Conservation (phyloP, 2,329 filamentous ascomycete genomes). For the Pseudogymnoascus sp. region DNA sequence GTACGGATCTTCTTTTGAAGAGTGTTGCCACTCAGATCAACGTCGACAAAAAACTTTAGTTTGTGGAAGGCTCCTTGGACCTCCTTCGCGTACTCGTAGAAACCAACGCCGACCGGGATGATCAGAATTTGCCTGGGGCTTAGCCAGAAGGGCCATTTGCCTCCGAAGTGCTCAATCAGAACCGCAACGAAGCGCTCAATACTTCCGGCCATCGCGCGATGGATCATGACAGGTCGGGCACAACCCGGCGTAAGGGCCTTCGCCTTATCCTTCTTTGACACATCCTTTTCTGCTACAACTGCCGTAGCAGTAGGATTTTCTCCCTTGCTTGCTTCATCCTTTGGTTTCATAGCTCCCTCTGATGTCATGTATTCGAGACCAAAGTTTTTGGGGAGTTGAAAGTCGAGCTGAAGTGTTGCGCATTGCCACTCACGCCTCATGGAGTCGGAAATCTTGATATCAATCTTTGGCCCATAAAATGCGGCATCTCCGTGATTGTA, state of each 20-base stretch:
- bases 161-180: conserved; percentile 74
- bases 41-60: conserved; percentile 62
- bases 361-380: conserved; percentile 78
- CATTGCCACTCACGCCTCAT: conserved; percentile 80
- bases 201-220: conserved; percentile 71
- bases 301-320: neutral
- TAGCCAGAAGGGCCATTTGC: conserved; percentile 87
- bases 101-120: conserved; percentile 67
- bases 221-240: conserved; percentile 77
- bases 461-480: conserved; percentile 98
- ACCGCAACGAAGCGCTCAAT: conserved; percentile 66
- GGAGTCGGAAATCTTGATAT: conserved; percentile 88
- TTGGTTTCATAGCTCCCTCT: conserved; percentile 46
- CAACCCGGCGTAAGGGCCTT: conserved; percentile 59
- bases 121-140: conserved; percentile 76
- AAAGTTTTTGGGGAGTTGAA: conserved; percentile 79
- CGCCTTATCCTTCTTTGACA: conserved; percentile 33
- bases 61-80: conserved; percentile 62
- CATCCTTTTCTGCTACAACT: conserved; percentile 22
- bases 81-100: conserved; percentile 67
- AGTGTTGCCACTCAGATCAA: conserved; percentile 68
- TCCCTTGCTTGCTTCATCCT: conserved; percentile 24
- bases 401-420: conserved; percentile 91
- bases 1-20: conserved; percentile 86
- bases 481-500: conserved; percentile 92